Percentiles rank a stretch among this genome's conserved stretches.
Conservation (phyloP, 2,329 filamentous ascomycete species). For the Arthrobotrys iridis region DNA sequence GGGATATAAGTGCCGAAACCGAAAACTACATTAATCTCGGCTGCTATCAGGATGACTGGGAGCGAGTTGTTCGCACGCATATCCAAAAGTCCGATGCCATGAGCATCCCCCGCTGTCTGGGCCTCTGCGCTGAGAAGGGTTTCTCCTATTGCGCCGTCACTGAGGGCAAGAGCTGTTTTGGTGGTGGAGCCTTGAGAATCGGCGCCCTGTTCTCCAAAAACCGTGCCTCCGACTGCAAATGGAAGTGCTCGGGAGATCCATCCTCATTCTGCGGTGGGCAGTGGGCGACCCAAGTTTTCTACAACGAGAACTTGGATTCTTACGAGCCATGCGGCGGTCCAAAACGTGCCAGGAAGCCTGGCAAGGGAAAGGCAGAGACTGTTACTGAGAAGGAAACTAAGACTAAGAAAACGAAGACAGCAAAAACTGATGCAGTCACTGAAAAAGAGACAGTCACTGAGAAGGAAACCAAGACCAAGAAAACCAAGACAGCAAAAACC, state of each 20-base stretch:
- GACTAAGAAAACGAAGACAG: too few relatives aligned
- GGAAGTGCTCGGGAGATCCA: neutral
- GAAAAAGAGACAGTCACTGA: too few relatives aligned
- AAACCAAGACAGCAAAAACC: too few relatives aligned
- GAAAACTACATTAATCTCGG: neutral
- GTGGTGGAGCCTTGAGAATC: neutral
- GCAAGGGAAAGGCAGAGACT: too few relatives aligned
- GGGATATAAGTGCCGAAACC: neutral
- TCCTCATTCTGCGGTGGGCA: neutral
- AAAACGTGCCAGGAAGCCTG: too few relatives aligned
- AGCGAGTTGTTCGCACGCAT: neutral
- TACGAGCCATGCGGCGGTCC: neutral
- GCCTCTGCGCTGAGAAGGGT: neutral
- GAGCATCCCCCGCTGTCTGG: neutral
- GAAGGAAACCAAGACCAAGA: too few relatives aligned
- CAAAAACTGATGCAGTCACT: too few relatives aligned
- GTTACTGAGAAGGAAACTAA: too few relatives aligned
- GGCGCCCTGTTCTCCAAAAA: neutral
- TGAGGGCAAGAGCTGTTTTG: neutral
- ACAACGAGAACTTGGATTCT: neutral
- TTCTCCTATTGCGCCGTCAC: neutral
- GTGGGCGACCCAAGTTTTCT: neutral
- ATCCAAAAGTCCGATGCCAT: neutral
- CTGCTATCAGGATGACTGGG: slow-evolving; percentile 1
- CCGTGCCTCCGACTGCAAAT: neutral